Conservation (phyloP, 768 basidiomycete species). For the Tylopilus sp. region DNA sequence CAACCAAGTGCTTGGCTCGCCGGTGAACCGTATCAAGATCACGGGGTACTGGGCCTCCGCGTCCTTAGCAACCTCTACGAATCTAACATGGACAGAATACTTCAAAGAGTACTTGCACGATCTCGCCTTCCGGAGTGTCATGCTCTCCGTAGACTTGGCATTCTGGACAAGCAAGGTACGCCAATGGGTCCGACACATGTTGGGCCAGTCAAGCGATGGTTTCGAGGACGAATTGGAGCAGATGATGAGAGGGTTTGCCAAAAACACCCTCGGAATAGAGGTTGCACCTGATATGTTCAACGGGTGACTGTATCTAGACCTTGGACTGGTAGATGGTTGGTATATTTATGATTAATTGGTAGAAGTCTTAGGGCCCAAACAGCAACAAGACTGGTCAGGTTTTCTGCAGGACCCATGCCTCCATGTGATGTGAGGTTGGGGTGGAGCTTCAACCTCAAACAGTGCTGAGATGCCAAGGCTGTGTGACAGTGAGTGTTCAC, state of each 20-base stretch:
- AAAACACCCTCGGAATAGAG: constrained; percentile 75
- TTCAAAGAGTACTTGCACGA: constrained; percentile 55
- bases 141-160: constrained; percentile 65
- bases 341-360: too few species aligned
- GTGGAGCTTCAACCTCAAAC: too few species aligned
- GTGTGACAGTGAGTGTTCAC: too few species aligned
- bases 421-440: too few species aligned
- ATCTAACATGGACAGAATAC: constrained; percentile 41
- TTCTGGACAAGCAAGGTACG: constrained; percentile 63
- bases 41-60: constrained; percentile 80
- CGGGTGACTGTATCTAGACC: constrained; percentile 31
- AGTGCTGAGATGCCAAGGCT: too few species aligned
- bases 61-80: constrained; percentile 48
- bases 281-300: constrained; percentile 55
- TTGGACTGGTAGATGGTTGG: neutral
- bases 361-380: too few species aligned
- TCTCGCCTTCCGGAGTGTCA: constrained; percentile 58
- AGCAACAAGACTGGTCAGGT: too few species aligned
- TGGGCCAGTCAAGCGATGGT: constrained; percentile 43
- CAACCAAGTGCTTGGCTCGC: constrained; percentile 80
- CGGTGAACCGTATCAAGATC: constrained; percentile 88
- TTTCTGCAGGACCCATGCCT: too few species aligned
- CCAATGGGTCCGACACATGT: constrained; percentile 42
- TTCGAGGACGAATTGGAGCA: constrained; percentile 85
- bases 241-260: constrained; percentile 72